Evolutionary conservation across 2,329 filamentous ascomycete species (phyloP).

Genomic region (Nigrospora oryzae): DNA sequence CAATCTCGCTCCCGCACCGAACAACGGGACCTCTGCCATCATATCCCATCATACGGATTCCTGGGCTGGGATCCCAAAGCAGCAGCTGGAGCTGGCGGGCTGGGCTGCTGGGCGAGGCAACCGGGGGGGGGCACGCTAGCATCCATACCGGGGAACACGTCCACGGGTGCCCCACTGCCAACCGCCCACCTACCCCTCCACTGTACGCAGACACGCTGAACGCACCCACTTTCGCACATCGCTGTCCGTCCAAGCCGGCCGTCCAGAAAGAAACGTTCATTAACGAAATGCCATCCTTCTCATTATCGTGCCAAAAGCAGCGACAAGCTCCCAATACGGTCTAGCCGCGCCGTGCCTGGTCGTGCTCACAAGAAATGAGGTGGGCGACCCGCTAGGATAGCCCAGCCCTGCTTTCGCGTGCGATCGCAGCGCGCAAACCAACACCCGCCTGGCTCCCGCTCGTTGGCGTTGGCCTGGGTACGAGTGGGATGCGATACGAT

Average conservation of each 20-base stretch:
- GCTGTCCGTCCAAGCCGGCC: constrained; percentile 1
- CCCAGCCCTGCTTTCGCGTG: too few species aligned
- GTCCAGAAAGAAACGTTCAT: constrained; percentile 7
- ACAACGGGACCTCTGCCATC: too few species aligned
- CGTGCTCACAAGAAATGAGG: not conserved
- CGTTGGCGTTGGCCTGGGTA: too few species aligned
- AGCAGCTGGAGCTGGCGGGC: too few species aligned
- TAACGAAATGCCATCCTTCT: not conserved
- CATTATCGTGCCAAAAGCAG: constrained; percentile 6
- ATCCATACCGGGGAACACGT: constrained; percentile 1
- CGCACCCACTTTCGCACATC: not conserved
- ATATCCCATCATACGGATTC: too few species aligned
- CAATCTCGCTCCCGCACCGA: too few species aligned
- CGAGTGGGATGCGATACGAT: too few species aligned
- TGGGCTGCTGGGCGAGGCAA: too few species aligned
- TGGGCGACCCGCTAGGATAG: not conserved
- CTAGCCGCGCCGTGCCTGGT: not conserved
- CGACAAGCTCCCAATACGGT: constrained; percentile 2
- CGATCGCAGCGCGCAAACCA: too few species aligned
- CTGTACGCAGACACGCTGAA: not conserved
- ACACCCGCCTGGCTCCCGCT: too few species aligned
- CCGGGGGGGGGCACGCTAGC: not conserved
- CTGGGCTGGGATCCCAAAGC: too few species aligned
- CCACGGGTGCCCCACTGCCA: not conserved
- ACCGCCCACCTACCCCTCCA: not conserved